These are phyloP conservation scores for Coemansia sp. DNA, from an alignment of 192 early-diverging fungal genomes.

Conservation along the genomic window DNA sequence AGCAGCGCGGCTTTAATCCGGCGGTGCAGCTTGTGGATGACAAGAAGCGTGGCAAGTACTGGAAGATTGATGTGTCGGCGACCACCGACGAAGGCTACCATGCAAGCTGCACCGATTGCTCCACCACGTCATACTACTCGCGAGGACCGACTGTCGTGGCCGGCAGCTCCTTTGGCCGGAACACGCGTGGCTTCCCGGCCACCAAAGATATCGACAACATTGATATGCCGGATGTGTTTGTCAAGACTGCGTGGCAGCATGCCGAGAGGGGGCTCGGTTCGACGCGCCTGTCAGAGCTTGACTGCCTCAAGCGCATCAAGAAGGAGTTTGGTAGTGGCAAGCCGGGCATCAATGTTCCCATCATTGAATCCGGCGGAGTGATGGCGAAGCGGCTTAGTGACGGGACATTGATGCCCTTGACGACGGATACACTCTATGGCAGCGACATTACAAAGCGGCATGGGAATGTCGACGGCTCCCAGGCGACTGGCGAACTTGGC, in stretches of 20 bases:
- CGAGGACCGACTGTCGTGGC: not conserved
- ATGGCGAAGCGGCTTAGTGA: not conserved
- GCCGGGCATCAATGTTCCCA: not conserved
- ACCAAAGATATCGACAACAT: not conserved
- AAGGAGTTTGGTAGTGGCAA: not conserved
- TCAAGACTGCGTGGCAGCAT: constrained; percentile 10
- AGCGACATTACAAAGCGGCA: not conserved
- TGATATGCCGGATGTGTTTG: not conserved
- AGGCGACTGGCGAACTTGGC: not conserved
- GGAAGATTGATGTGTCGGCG: not conserved
- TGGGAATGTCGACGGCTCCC: not conserved
- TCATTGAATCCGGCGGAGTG: constrained; percentile 2
- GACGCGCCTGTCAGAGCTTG: not conserved
- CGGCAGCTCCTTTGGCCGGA: not conserved
- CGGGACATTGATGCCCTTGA: not conserved
- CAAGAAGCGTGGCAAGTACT: not conserved
- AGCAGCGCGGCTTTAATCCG: constrained; percentile 3
- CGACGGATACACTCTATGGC: not conserved
- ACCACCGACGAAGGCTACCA: not conserved
- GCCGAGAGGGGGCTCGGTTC: not conserved
- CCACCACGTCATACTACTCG: not conserved
- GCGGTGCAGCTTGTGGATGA: not conserved
- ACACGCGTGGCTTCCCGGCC: constrained; percentile 12
- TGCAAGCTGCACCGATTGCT: not conserved
- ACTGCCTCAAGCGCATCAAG: not conserved